phyloP scores from a whole-genome alignment of 106 monocot species.

The Posidonia australis region DNA sequence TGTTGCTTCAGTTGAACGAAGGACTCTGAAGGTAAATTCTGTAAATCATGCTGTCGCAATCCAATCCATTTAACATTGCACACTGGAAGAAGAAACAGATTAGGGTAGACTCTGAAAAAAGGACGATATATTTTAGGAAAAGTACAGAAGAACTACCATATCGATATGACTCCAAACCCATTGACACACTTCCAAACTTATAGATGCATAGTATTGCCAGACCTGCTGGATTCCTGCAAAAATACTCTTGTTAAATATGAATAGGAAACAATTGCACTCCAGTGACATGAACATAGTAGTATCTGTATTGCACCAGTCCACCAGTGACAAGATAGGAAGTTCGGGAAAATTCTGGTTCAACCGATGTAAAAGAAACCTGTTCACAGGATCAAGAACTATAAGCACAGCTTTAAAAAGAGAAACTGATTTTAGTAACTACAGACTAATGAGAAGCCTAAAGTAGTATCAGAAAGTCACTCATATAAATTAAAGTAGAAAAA shows the following conservation, averaged over 20 bases:
- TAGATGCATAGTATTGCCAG: conserved; percentile 82
- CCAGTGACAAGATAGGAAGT: conserved; percentile 63
- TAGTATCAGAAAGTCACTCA: background rate
- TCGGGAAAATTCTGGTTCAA: conserved; percentile 50
- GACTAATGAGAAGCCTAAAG: background rate
- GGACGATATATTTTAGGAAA: background rate
- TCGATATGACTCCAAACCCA: conserved; percentile 88
- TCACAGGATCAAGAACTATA: background rate
- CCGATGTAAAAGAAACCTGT: conserved; percentile 58
- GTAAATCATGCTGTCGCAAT: conserved; percentile 53
- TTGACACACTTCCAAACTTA: conserved; percentile 79
- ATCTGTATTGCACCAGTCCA: conserved; percentile 55
- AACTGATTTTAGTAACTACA: background rate
- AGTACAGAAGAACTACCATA: conserved; percentile 43
- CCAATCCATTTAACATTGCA: conserved; percentile 98
- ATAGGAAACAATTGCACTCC: background rate
- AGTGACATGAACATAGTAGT: background rate
- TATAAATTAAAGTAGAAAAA: no score
- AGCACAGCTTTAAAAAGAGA: background rate
- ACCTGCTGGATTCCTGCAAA: conserved; percentile 89
- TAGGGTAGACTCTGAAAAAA: background rate
- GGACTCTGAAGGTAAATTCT: conserved; percentile 38
- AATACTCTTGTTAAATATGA: background rate
- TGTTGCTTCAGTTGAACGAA: conserved; percentile 44
- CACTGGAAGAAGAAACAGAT: conserved; percentile 34